Percentiles rank a stretch among this genome's conserved stretches.
Conservation (phyloP, 164 flowering plant genomes). For the Santalum album region DNA sequence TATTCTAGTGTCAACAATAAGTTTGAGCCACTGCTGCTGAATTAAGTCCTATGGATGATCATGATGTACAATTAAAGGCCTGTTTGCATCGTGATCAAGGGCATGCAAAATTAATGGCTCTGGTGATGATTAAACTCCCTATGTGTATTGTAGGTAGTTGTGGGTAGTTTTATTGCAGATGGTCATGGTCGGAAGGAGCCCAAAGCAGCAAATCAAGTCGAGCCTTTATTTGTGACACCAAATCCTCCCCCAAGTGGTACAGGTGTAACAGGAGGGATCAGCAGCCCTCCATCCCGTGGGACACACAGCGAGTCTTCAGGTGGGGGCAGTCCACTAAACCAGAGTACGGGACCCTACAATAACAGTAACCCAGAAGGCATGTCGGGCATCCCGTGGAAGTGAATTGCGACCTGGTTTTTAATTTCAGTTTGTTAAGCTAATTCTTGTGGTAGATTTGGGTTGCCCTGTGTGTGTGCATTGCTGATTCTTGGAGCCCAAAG, state of each 20-base stretch:
- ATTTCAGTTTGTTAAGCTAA: no score
- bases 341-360: conserved; percentile 47
- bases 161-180: conserved; percentile 67
- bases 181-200: conserved; percentile 38
- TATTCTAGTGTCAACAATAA: no score
- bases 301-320: conserved; percentile 80
- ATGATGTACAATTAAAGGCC: no score
- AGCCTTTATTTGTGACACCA: conserved; percentile 32
- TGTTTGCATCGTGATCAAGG: no score
- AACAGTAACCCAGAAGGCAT: conserved; percentile 43
- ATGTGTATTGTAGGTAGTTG: conserved; percentile 47
- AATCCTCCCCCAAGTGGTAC: conserved; percentile 25
- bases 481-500: no score
- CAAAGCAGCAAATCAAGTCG: conserved; percentile 25
- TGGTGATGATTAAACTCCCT: background rate
- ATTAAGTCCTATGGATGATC: no score
- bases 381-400: conserved; percentile 60
- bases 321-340: conserved; percentile 80
- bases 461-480: no score
- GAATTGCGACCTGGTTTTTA: no score
- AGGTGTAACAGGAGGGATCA: conserved; percentile 34
- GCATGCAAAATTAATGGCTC: no score
- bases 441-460: no score
- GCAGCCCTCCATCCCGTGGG: conserved; percentile 71
- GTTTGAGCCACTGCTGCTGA: no score